phyloP scores from a whole-genome alignment of 441 rosid genomes.

The Erodium trifolium region DNA sequence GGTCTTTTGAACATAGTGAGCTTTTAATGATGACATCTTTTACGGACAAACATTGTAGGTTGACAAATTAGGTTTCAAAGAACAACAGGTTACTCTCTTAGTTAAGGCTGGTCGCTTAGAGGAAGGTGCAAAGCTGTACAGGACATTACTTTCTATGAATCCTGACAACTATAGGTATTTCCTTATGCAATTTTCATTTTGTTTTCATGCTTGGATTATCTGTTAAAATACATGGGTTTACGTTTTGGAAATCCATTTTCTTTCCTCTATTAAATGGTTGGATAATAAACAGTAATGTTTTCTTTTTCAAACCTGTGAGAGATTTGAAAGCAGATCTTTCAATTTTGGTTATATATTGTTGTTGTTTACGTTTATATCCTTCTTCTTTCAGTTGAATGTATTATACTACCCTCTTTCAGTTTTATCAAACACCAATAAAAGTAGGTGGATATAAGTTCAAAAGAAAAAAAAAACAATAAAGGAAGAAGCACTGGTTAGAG shows the following conservation, averaged over 20 bases:
- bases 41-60: constrained; percentile 43
- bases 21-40: constrained; percentile 20
- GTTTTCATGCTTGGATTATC: constrained; percentile 10
- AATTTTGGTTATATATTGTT: neutral
- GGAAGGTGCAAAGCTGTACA: constrained; percentile 72
- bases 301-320: neutral
- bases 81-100: constrained; percentile 82
- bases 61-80: constrained; percentile 72
- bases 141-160: constrained; percentile 72
- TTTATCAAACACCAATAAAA: neutral
- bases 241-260: constrained; percentile 4
- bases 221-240: neutral
- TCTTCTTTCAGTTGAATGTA: neutral
- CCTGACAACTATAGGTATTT: constrained; percentile 95
- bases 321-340: neutral
- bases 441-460: neutral
- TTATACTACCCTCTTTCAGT: neutral
- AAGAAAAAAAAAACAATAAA: neutral
- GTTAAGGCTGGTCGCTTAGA: constrained; percentile 65
- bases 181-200: constrained; percentile 5
- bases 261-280: neutral
- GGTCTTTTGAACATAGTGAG: neutral
- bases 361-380: neutral
- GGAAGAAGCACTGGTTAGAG: neutral
- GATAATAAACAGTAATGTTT: neutral